phyloP scores from a whole-genome alignment of 129 eudicot species.

The Centaurea solstitialis region DNA sequence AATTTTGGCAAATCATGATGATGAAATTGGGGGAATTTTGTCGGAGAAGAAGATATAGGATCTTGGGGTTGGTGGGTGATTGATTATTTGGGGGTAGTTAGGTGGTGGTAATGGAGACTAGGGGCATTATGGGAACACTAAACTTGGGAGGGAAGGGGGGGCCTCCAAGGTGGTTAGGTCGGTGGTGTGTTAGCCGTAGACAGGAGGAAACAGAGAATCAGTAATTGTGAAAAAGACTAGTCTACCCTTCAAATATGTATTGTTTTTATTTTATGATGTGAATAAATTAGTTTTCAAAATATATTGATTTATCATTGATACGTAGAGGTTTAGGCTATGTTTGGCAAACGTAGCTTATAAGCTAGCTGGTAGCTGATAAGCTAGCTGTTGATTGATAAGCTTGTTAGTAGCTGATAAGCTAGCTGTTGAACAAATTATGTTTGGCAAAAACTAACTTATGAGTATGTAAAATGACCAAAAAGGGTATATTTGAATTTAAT shows the following conservation, averaged over 20 bases:
- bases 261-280: too few relatives aligned
- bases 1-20: neutral
- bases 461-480: too few relatives aligned
- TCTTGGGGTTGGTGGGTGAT: neutral
- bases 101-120: neutral
- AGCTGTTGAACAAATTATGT: too few relatives aligned
- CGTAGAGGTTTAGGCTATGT: too few relatives aligned
- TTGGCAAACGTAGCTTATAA: too few relatives aligned
- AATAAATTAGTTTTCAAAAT: too few relatives aligned
- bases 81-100: neutral
- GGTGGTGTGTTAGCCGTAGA: neutral
- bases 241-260: neutral
- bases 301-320: too few relatives aligned
- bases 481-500: too few relatives aligned
- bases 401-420: too few relatives aligned
- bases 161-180: neutral
- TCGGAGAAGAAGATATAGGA: neutral
- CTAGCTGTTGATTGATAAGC: too few relatives aligned
- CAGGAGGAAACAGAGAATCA: neutral
- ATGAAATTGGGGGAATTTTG: neutral
- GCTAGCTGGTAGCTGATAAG: too few relatives aligned
- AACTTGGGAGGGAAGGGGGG: neutral
- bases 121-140: neutral
- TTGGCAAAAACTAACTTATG: too few relatives aligned
- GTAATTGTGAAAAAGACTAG: neutral